A percentile compares a stretch with the other conserved stretches of the same genome.
phyloP scores from a whole-genome alignment of 1,284 basidiomycete genomes.

The Ustilago sp. region DNA sequence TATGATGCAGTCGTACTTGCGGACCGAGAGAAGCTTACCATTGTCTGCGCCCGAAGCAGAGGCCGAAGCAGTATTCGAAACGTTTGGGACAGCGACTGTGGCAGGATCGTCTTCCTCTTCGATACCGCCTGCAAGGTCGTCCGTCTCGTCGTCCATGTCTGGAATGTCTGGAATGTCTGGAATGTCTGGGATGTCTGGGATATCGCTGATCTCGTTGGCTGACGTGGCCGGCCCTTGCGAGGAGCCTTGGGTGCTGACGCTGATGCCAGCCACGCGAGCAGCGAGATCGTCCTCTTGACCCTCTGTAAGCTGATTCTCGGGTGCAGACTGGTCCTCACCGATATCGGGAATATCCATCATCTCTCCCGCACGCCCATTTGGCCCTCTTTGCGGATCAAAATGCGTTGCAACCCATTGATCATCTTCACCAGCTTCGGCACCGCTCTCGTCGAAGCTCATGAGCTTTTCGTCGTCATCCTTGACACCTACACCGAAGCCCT shows the following conservation, averaged over 20 bases:
- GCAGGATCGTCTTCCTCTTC: slow-evolving; percentile 63
- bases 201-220: slow-evolving; percentile 36
- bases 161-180: slow-evolving; percentile 60
- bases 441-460: slow-evolving; percentile 52
- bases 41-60: slow-evolving; percentile 70
- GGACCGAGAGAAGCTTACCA: slow-evolving; percentile 86
- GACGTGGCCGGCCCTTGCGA: slow-evolving; percentile 10
- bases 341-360: slow-evolving; percentile 64
- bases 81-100: slow-evolving; percentile 55
- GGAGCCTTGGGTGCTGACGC: slow-evolving; percentile 15
- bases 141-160: slow-evolving; percentile 63
- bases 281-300: slow-evolving; percentile 63
- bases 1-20: slow-evolving; percentile 99
- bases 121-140: slow-evolving; percentile 56
- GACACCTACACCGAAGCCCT: slow-evolving; percentile 34
- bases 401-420: slow-evolving; percentile 62
- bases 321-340: slow-evolving; percentile 52
- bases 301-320: slow-evolving; percentile 52
- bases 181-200: slow-evolving; percentile 59
- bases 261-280: slow-evolving; percentile 49
- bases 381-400: slow-evolving; percentile 21
- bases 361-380: slow-evolving; percentile 31
- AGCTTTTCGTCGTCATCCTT: slow-evolving; percentile 52
- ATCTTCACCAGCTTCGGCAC: slow-evolving; percentile 36
- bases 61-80: slow-evolving; percentile 8